A percentile compares a stretch with the other conserved stretches of the same genome.
Evolutionary conservation across 2,329 filamentous ascomycete genomes (phyloP).

Genomic region (Byssothecium circinans): DNA sequence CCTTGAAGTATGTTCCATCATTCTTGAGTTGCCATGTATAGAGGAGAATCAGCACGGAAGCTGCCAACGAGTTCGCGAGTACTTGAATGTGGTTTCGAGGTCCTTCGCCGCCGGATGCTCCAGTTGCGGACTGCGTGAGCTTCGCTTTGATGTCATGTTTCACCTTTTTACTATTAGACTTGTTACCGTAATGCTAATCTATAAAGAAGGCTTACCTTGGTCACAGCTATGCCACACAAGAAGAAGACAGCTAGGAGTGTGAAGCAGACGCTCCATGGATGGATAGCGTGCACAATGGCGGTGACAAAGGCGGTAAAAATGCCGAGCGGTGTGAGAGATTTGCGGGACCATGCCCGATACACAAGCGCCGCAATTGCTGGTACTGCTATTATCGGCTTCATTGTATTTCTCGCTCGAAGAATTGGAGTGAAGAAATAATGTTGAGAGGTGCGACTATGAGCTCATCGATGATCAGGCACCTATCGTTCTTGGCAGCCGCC

Average conservation of each 20-base stretch:
- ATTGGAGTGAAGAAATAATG: conserved; percentile 6
- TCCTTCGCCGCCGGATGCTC: conserved; percentile 75
- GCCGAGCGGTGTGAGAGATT: conserved; percentile 75
- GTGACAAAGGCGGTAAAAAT: conserved; percentile 72
- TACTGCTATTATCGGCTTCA: conserved; percentile 35
- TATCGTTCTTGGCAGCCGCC: not conserved
- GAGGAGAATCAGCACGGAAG: conserved; percentile 64
- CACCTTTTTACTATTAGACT: conserved; percentile 55
- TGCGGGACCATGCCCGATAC: conserved; percentile 44
- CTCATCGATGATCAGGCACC: not conserved
- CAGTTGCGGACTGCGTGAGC: conserved; percentile 76
- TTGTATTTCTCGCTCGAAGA: conserved; percentile 16
- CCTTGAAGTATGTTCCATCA: conserved; percentile 31
- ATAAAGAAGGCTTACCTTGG: conserved; percentile 61
- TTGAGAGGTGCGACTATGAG: not conserved
- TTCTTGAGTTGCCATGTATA: conserved; percentile 52
- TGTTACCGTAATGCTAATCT: not conserved
- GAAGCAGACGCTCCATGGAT: conserved; percentile 94
- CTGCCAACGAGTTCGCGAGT: conserved; percentile 81
- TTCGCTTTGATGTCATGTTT: conserved; percentile 84
- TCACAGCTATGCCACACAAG: conserved; percentile 77
- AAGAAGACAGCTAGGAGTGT: conserved; percentile 82
- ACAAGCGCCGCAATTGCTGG: conserved; percentile 43
- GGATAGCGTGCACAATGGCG: conserved; percentile 79
- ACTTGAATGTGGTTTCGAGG: conserved; percentile 85